These are phyloP conservation scores for Penicillium coffeae DNA, from an alignment of 495 filamentous ascomycete genomes.

Conservation along the genomic window DNA sequence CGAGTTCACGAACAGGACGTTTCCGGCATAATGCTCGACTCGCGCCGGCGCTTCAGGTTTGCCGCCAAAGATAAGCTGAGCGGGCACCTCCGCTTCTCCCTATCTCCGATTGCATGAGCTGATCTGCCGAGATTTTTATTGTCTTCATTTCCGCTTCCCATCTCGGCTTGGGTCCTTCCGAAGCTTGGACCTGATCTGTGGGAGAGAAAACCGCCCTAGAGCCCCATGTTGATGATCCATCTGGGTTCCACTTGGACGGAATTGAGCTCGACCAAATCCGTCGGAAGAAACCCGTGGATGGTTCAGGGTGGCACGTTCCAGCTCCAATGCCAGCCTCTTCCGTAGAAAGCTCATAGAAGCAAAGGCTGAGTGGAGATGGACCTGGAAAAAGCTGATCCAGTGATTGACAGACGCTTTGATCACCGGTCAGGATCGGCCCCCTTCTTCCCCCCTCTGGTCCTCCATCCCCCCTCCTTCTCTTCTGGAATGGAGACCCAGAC, in stretches of 20 bases:
- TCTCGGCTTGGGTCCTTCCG: conserved; percentile 1
- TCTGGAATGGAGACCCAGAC: conserved; percentile 10
- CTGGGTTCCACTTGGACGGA: background rate
- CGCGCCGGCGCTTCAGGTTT: conserved; percentile 15
- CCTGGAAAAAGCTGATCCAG: background rate
- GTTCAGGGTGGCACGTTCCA: too few relatives aligned
- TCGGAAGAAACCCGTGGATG: background rate
- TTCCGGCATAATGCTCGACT: conserved; percentile 19
- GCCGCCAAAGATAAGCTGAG: conserved; percentile 9
- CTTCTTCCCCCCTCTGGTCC: background rate
- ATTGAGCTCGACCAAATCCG: background rate
- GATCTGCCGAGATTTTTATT: background rate
- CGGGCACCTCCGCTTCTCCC: conserved; percentile 7
- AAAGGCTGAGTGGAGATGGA: background rate
- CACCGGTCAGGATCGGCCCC: conserved; percentile 3
- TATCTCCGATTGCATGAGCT: background rate
- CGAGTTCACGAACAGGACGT: conserved; percentile 18
- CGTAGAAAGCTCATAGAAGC: too few relatives aligned
- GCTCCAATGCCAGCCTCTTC: too few relatives aligned
- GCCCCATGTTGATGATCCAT: conserved; percentile 1
- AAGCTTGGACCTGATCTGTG: conserved; percentile 6
- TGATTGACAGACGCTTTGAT: conserved; percentile 12
- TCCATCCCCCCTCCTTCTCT: conserved; percentile 5
- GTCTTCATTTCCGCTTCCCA: background rate
- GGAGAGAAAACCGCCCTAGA: conserved; percentile 1